A percentile compares a stretch with the other conserved stretches of the same genome.
Evolutionary conservation across 2,329 filamentous ascomycete genomes (phyloP).

Genomic region (Stromatinia cepivora): DNA sequence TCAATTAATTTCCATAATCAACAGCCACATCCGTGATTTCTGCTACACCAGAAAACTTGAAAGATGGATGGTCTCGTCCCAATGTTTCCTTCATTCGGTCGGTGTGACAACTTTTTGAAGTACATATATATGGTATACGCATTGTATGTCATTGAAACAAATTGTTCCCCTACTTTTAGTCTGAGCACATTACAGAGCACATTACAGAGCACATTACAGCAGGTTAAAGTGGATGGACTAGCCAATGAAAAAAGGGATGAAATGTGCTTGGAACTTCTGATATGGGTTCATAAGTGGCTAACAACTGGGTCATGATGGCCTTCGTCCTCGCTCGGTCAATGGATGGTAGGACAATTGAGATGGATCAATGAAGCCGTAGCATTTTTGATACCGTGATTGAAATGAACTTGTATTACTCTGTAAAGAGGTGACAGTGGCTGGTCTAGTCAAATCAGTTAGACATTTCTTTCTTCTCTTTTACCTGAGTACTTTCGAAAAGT

Average conservation of each 20-base stretch:
- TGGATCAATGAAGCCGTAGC: not conserved
- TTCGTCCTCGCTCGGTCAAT: not conserved
- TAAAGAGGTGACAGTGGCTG: not conserved
- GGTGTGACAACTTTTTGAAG: not conserved
- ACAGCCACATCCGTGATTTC: slow-evolving; percentile 8
- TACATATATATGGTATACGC: not conserved
- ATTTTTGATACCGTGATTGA: not conserved
- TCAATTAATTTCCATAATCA: not conserved
- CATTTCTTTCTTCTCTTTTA: slow-evolving; percentile 3
- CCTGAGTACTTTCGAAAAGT: no score
- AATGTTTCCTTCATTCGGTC: not conserved
- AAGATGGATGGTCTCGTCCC: not conserved
- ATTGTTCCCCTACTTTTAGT: not conserved
- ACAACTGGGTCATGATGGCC: no score
- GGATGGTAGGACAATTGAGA: not conserved
- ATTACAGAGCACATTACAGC: slow-evolving; percentile 4
- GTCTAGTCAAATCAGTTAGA: not conserved
- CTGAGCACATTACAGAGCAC: slow-evolving; percentile 7
- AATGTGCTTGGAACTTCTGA: slow-evolving; percentile 5
- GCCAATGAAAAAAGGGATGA: not conserved
- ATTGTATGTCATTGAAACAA: slow-evolving; percentile 8
- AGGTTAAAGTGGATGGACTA: not conserved
- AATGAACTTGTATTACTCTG: no score
- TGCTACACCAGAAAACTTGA: not conserved
- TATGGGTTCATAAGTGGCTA: no score